Evolutionary conservation across 768 basidiomycete species (phyloP).

Genomic region (Suillus subalutaceus): DNA sequence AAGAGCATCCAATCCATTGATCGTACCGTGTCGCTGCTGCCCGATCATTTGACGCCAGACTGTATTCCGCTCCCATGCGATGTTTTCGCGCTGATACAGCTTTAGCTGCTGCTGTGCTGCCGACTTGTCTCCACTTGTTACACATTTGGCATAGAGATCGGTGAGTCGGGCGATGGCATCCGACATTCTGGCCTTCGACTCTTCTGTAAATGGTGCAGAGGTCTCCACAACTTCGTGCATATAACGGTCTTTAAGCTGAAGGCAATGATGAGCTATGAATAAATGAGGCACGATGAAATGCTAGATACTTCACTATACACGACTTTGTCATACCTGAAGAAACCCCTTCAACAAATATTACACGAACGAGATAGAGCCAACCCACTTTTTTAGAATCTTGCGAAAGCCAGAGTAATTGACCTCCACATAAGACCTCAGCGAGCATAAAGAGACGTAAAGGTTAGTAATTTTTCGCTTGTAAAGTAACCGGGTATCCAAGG

Average conservation of each 20-base stretch:
- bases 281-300: neutral
- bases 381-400: conserved; percentile 94
- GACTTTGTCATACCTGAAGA: conserved; percentile 92
- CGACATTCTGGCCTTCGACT: conserved; percentile 64
- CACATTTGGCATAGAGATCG: conserved; percentile 82
- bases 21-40: conserved; percentile 65
- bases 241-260: conserved; percentile 76
- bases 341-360: neutral
- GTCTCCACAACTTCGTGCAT: conserved; percentile 70
- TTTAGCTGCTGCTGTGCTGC: conserved; percentile 81
- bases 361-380: conserved; percentile 12
- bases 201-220: conserved; percentile 66
- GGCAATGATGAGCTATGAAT: conserved; percentile 7
- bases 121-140: conserved; percentile 68
- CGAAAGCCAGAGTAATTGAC: conserved; percentile 92
- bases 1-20: conserved; percentile 35
- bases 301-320: conserved; percentile 62
- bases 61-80: conserved; percentile 97
- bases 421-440: conserved; percentile 85
- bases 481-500: conserved; percentile 78
- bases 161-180: conserved; percentile 60
- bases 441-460: conserved; percentile 75
- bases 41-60: conserved; percentile 97
- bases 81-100: conserved; percentile 87
- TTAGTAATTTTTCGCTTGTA: conserved; percentile 90